Evolutionary conservation across 1,284 basidiomycete species (phyloP).

Genomic region (Pseudozyma pruni): DNA sequence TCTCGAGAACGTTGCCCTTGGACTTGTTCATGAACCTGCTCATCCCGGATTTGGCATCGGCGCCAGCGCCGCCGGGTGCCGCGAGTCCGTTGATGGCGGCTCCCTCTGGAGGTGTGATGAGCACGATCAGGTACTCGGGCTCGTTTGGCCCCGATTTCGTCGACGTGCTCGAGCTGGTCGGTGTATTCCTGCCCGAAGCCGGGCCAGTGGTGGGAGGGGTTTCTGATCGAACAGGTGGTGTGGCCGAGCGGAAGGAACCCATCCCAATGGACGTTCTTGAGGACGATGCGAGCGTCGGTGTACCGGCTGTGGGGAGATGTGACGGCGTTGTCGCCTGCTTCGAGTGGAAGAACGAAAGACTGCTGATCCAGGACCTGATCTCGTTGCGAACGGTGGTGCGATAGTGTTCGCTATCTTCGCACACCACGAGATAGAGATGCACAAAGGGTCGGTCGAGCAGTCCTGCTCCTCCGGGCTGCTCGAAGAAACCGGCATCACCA

Average conservation of each 20-base stretch:
- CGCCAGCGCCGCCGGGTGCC: constrained; percentile 76
- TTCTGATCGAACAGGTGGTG: constrained; percentile 32
- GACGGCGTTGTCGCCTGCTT: constrained; percentile 13
- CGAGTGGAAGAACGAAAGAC: constrained; percentile 51
- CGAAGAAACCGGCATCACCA: constrained; percentile 53
- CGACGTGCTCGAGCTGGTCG: constrained; percentile 18
- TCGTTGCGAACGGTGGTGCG: constrained; percentile 63
- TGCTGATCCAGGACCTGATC: constrained; percentile 62
- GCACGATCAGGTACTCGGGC: constrained; percentile 64
- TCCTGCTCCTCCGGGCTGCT: constrained; percentile 31
- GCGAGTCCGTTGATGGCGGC: constrained; percentile 69
- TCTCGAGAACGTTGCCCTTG: constrained; percentile 86
- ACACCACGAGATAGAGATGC: constrained; percentile 64
- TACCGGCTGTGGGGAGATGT: constrained; percentile 8
- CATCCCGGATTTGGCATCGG: constrained; percentile 68
- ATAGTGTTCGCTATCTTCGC: constrained; percentile 65
- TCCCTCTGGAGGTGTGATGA: constrained; percentile 58
- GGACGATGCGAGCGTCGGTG: constrained; percentile 17
- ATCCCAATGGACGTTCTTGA: constrained; percentile 31
- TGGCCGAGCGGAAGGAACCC: constrained; percentile 30
- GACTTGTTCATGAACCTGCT: constrained; percentile 76
- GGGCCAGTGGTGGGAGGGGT: constrained; percentile 21
- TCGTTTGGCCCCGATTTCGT: constrained; percentile 26
- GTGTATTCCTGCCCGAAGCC: constrained; percentile 36
- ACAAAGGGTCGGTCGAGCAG: constrained; percentile 59